These are phyloP conservation scores for Fraxinus sp. DNA, from an alignment of 305 asterid species.

Conservation along the genomic window DNA sequence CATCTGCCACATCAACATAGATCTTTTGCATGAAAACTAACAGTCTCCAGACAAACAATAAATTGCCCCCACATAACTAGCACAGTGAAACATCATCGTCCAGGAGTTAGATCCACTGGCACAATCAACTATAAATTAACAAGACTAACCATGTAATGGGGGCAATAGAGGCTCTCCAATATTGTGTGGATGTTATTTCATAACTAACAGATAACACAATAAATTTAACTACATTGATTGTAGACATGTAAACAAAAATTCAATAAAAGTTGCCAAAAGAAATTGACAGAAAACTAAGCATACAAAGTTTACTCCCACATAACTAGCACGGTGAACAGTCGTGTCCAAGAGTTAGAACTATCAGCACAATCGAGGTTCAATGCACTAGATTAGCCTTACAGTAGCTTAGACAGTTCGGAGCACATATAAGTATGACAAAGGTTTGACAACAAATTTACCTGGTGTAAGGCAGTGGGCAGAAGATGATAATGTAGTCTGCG, in stretches of 20 bases:
- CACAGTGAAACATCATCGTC: not conserved
- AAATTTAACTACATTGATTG: no score
- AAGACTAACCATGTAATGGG: not conserved
- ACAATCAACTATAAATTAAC: not conserved
- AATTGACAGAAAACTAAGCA: not conserved
- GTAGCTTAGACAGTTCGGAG: not conserved
- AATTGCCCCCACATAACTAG: not conserved
- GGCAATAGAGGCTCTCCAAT: not conserved
- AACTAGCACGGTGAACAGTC: not conserved
- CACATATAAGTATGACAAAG: not conserved
- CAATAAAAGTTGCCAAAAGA: not conserved
- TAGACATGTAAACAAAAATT: not conserved
- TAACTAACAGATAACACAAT: not conserved
- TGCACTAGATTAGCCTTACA: not conserved
- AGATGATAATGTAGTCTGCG: constrained; percentile 79
- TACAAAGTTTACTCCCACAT: not conserved
- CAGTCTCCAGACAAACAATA: not conserved
- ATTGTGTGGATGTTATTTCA: not conserved
- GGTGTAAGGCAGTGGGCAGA: constrained; percentile 82
- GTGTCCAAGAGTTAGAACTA: not conserved
- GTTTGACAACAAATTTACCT: constrained; percentile 42
- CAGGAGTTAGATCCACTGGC: not conserved
- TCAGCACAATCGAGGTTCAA: not conserved
- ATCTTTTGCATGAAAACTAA: not conserved
- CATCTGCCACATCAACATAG: not conserved